Percentiles rank a stretch among this genome's conserved stretches.
These are phyloP conservation scores for Naegleria fowleri DNA, from an alignment of 208 protist genomes.

Conservation along the genomic window DNA sequence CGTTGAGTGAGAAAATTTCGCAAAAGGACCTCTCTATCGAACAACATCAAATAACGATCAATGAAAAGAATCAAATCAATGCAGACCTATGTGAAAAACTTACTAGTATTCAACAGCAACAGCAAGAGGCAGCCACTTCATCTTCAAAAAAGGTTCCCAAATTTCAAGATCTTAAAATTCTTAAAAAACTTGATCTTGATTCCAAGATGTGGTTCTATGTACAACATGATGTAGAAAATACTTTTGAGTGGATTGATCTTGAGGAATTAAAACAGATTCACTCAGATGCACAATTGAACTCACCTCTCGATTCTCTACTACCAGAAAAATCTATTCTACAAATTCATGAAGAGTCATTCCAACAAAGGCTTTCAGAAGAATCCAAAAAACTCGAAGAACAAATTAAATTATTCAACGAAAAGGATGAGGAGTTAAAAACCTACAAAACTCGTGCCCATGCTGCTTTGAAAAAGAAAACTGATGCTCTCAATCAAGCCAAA, in stretches of 20 bases:
- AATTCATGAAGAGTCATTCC: not conserved
- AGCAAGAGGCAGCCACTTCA: not conserved
- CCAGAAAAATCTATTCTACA: not conserved
- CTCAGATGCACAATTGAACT: not conserved
- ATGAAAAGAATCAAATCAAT: too few relatives aligned
- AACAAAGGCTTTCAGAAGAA: not conserved
- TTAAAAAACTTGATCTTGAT: not conserved
- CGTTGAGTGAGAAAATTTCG: not conserved
- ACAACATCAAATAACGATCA: not conserved
- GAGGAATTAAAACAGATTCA: not conserved
- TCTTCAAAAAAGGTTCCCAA: not conserved
- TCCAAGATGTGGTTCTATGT: not conserved
- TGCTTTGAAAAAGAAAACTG: slow-evolving; percentile 18
- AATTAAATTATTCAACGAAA: not conserved
- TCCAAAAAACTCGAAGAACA: not conserved
- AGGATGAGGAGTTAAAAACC: not conserved
- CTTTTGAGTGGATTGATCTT: not conserved
- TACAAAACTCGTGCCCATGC: slow-evolving; percentile 13
- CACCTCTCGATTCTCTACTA: not conserved
- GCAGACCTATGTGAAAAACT: not conserved
- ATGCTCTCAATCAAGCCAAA: not conserved
- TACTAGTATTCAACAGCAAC: too few relatives aligned
- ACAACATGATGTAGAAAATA: not conserved
- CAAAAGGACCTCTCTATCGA: not conserved
- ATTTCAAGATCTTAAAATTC: not conserved